Conservation (phyloP, 2,329 filamentous ascomycete genomes). For the Pseudogymnoascus sp. region DNA sequence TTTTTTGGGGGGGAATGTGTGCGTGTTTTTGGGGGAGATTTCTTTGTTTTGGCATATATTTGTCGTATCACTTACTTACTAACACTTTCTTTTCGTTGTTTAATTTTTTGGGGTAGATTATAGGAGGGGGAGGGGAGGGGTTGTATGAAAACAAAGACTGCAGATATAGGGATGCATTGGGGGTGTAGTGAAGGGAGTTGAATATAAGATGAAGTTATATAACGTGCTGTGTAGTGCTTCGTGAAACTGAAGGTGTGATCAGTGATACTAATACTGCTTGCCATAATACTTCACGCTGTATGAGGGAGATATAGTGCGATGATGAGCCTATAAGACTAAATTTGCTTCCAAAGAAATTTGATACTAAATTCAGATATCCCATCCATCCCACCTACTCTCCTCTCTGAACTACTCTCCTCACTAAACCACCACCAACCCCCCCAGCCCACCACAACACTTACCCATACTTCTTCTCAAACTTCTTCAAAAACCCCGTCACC, state of each 20-base stretch:
- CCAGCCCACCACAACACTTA: constrained; percentile 11
- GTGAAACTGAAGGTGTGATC: not conserved
- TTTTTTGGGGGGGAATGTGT: not conserved
- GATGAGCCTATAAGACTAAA: not conserved
- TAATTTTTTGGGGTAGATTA: not conserved
- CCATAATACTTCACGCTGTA: no score
- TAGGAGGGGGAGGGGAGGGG: not conserved
- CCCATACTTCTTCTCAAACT: constrained; percentile 58
- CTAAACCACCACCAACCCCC: not conserved
- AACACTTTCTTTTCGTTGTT: not conserved
- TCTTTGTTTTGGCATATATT: not conserved
- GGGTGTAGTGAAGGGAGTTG: not conserved
- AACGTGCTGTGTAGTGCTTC: not conserved
- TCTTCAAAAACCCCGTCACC: constrained; percentile 64
- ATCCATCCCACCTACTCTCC: not conserved
- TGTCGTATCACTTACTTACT: not conserved
- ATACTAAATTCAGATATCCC: not conserved
- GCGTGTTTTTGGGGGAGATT: not conserved
- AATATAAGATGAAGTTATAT: not conserved
- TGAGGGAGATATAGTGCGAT: no score
- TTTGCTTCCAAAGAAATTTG: not conserved
- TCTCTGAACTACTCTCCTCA: no score
- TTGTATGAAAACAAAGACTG: not conserved
- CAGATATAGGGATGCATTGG: not conserved
- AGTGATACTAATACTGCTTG: not conserved